Evolutionary conservation across 2,329 filamentous ascomycete species (phyloP).

Genomic region (Aureobasidium zeae): DNA sequence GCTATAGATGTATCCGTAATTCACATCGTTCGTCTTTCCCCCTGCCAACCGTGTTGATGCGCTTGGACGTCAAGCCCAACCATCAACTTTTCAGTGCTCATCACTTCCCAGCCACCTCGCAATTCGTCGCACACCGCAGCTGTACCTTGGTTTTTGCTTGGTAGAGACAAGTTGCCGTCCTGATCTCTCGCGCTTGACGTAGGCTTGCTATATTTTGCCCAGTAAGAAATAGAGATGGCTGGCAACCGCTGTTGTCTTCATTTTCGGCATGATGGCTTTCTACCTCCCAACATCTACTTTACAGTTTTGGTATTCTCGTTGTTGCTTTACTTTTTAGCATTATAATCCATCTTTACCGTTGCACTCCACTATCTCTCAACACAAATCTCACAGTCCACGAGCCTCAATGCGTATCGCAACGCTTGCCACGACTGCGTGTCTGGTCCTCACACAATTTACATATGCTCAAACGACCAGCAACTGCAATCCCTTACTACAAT

Average conservation of each 20-base stretch:
- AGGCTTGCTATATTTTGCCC: conserved; percentile 8
- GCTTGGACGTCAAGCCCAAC: conserved; percentile 12
- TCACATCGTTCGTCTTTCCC: too few species aligned
- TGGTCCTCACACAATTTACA: conserved; percentile 32
- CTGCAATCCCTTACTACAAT: conserved; percentile 48
- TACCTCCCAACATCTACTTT: conserved; percentile 3
- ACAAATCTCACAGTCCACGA: neutral
- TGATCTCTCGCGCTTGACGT: conserved; percentile 8
- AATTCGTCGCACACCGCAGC: conserved; percentile 11
- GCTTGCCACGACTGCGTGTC: conserved; percentile 30
- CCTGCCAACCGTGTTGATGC: neutral
- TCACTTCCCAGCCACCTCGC: conserved; percentile 15
- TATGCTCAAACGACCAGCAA: conserved; percentile 46
- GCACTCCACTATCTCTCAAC: conserved; percentile 3
- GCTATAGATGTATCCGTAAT: too few species aligned
- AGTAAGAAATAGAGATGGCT: conserved; percentile 10
- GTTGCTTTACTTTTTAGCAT: conserved; percentile 5
- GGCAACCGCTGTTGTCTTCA: neutral
- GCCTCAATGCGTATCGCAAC: conserved; percentile 28
- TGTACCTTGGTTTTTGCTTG: conserved; percentile 14
- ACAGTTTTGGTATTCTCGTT: conserved; percentile 6
- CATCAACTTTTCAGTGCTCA: conserved; percentile 6
- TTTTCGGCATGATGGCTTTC: too few species aligned
- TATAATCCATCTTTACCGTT: conserved; percentile 3
- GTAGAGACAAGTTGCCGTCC: neutral